Evolutionary conservation across 2,329 filamentous ascomycete genomes (phyloP).

Genomic region (Pestalotiopsis sp.): DNA sequence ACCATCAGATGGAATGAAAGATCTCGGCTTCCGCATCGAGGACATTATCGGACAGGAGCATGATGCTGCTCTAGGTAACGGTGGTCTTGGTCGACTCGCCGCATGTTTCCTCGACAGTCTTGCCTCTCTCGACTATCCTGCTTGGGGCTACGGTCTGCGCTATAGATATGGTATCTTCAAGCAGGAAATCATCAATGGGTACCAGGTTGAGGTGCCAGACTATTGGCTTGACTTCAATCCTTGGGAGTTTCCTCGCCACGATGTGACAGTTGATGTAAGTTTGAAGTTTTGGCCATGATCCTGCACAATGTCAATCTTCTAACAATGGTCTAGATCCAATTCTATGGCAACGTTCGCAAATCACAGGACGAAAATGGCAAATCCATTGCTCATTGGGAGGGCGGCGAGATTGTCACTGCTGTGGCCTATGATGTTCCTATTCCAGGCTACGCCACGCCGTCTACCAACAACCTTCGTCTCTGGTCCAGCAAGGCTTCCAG

Average conservation of each 20-base stretch:
- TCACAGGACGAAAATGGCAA: slow-evolving; percentile 77
- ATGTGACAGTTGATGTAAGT: slow-evolving; percentile 84
- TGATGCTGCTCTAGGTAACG: slow-evolving; percentile 94
- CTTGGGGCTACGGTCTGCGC: slow-evolving; percentile 95
- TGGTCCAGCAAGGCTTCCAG: slow-evolving; percentile 98
- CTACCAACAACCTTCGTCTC: slow-evolving; percentile 93
- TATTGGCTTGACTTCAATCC: slow-evolving; percentile 99
- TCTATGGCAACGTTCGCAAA: slow-evolving; percentile 85
- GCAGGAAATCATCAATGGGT: slow-evolving; percentile 97
- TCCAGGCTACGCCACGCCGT: slow-evolving; percentile 85
- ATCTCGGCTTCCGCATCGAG: slow-evolving; percentile 96
- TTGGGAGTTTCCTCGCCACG: slow-evolving; percentile 96
- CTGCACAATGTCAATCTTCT: background rate
- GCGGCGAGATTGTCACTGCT: slow-evolving; percentile 88
- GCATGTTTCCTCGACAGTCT: slow-evolving; percentile 97
- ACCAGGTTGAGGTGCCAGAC: slow-evolving; percentile 96
- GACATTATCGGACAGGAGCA: slow-evolving; percentile 94
- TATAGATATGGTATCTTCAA: slow-evolving; percentile 99
- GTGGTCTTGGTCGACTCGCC: slow-evolving; percentile 89
- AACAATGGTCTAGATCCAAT: slow-evolving; percentile 67
- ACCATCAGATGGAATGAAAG: slow-evolving; percentile 72
- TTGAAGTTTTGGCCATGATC: background rate
- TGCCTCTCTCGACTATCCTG: slow-evolving; percentile 91
- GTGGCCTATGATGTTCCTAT: slow-evolving; percentile 93
- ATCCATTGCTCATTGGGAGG: slow-evolving; percentile 78